Conservation (phyloP, 768 basidiomycete genomes). For the Pisolithus tinctorius region DNA sequence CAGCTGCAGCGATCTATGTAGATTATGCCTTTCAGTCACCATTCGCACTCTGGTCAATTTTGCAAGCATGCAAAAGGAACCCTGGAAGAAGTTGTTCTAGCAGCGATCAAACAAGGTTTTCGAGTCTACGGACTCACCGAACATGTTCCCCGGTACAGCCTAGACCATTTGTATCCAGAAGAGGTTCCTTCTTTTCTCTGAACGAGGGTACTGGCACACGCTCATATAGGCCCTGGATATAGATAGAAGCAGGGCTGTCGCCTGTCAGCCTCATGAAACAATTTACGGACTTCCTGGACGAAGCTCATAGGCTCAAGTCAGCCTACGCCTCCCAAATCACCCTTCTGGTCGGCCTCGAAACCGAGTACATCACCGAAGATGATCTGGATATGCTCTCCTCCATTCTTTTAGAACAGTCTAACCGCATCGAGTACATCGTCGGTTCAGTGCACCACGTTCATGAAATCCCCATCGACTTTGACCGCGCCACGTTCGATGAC, state of each 20-base stretch:
- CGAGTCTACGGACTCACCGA: conserved; percentile 82
- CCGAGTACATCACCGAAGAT: conserved; percentile 70
- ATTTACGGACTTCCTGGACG: conserved; percentile 67
- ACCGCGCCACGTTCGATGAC: conserved; percentile 57
- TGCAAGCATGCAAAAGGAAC: conserved; percentile 83
- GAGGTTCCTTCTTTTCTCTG: conserved; percentile 51
- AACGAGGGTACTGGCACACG: background rate
- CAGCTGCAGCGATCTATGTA: too few relatives aligned
- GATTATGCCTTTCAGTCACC: conserved; percentile 67
- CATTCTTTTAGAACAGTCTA: conserved; percentile 42
- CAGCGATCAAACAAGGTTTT: conserved; percentile 77
- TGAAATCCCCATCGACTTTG: conserved; percentile 88
- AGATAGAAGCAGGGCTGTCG: conserved; percentile 45
- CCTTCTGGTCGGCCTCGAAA: conserved; percentile 87
- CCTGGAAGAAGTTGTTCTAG: conserved; percentile 74
- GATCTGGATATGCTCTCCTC: conserved; percentile 56
- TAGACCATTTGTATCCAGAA: conserved; percentile 85
- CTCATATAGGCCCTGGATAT: conserved; percentile 10
- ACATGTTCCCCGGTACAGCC: conserved; percentile 85
- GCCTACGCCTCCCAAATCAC: conserved; percentile 58
- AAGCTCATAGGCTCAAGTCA: conserved; percentile 71
- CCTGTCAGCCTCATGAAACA: conserved; percentile 48
- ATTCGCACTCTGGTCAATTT: conserved; percentile 92
- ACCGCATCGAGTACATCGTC: conserved; percentile 78
- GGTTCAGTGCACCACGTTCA: conserved; percentile 92